Conservation (phyloP, 768 basidiomycete species). For the Kwoniella newhampshirensis region DNA sequence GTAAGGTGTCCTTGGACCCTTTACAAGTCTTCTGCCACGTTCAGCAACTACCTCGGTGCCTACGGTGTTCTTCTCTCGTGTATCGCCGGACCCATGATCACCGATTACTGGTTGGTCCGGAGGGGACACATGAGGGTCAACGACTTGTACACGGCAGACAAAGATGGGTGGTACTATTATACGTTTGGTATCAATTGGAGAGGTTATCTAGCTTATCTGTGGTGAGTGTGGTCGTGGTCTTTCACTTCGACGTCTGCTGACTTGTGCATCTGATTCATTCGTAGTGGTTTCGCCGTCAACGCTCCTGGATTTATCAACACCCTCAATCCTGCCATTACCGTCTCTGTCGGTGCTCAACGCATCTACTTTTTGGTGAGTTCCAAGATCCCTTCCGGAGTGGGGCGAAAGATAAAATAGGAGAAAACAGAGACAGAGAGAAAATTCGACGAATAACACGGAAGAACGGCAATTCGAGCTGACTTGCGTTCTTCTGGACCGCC, state of each 20-base stretch:
- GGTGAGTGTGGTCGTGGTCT: too few species aligned
- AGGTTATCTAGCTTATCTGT: conserved; percentile 55
- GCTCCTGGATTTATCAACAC: conserved; percentile 78
- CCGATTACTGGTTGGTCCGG: conserved; percentile 74
- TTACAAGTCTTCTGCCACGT: conserved; percentile 69
- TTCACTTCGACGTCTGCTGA: too few species aligned
- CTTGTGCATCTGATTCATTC: conserved; percentile 60
- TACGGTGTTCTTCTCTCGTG: conserved; percentile 70
- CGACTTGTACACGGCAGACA: conserved; percentile 65
- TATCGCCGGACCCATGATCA: conserved; percentile 79
- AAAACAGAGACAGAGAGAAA: conserved; percentile 53
- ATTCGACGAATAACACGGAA: background rate
- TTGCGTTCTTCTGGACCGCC: conserved; percentile 57
- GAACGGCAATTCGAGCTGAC: conserved; percentile 3
- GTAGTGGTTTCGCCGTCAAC: conserved; percentile 73
- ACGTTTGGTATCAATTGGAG: conserved; percentile 71
- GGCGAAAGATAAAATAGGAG: too few species aligned
- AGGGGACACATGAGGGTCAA: conserved; percentile 68
- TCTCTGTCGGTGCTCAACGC: conserved; percentile 68
- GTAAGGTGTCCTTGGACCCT: conserved; percentile 59
- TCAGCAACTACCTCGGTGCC: conserved; percentile 77
- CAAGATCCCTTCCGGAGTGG: too few species aligned
- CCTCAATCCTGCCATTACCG: conserved; percentile 56
- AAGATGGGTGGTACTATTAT: conserved; percentile 72
- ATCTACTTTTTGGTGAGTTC: conserved; percentile 38